Evolutionary conservation across 176 grass and related monocot species (phyloP).

Genomic region (Oropetium thomaeum): DNA sequence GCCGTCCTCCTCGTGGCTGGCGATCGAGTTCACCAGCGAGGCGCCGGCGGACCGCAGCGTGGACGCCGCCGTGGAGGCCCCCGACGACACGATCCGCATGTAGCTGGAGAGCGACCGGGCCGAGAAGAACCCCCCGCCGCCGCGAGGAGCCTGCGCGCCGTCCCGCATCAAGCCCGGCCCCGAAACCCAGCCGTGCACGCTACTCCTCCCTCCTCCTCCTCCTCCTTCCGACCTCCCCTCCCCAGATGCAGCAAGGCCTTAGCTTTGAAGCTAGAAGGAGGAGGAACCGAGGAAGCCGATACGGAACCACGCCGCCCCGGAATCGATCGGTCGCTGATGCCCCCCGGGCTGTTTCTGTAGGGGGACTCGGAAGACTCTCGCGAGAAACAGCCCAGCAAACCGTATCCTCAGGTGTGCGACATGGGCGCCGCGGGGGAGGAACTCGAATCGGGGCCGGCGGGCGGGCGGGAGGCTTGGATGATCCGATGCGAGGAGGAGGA

Average conservation of each 20-base stretch:
- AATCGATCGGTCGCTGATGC: slow-evolving; percentile 7
- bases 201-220: neutral
- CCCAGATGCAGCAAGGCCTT: slow-evolving; percentile 27
- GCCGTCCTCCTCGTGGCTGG: slow-evolving; percentile 54
- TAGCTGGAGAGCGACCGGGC: slow-evolving; percentile 67
- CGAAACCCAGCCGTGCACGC: slow-evolving; percentile 26
- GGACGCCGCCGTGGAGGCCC: slow-evolving; percentile 83
- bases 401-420: slow-evolving; percentile 56
- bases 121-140: slow-evolving; percentile 59
- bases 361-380: slow-evolving; percentile 51
- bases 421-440: slow-evolving; percentile 17
- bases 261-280: slow-evolving; percentile 3
- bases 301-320: neutral
- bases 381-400: slow-evolving; percentile 62
- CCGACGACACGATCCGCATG: slow-evolving; percentile 88
- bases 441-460: slow-evolving; percentile 8
- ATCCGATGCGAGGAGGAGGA: slow-evolving; percentile 14
- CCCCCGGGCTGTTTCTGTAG: slow-evolving; percentile 59
- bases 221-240: neutral
- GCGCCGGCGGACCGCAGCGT: slow-evolving; percentile 59
- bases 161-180: slow-evolving; percentile 55
- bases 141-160: slow-evolving; percentile 53
- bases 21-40: slow-evolving; percentile 70
- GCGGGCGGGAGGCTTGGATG: slow-evolving; percentile 13
- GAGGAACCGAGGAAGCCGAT: neutral